Evolutionary conservation across 768 basidiomycete species (phyloP).

Genomic region (Hysterangium stoloniferum): DNA sequence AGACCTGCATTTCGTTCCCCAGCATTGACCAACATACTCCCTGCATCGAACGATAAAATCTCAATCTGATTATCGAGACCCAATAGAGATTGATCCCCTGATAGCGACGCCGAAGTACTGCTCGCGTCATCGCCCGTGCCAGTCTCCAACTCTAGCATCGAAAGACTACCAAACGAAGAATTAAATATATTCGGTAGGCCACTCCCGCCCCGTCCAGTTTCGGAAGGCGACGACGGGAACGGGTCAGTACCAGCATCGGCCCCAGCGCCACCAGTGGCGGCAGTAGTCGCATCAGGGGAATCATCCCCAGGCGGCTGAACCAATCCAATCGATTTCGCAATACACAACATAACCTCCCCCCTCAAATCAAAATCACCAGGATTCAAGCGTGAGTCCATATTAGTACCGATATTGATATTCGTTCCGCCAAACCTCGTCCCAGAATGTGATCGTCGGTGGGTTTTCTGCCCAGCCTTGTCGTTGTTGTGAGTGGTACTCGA

Average conservation of each 20-base stretch:
- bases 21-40: slow-evolving; percentile 76
- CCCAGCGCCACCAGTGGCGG: slow-evolving; percentile 26
- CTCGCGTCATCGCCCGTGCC: slow-evolving; percentile 44
- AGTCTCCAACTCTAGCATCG: slow-evolving; percentile 44
- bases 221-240: slow-evolving; percentile 19
- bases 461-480: neutral
- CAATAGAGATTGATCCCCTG: slow-evolving; percentile 2
- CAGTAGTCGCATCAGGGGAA: slow-evolving; percentile 7
- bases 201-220: slow-evolving; percentile 24
- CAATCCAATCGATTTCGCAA: slow-evolving; percentile 94
- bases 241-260: slow-evolving; percentile 58
- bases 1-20: slow-evolving; percentile 84
- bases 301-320: slow-evolving; percentile 57
- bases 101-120: slow-evolving; percentile 5
- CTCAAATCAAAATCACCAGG: slow-evolving; percentile 87
- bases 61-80: slow-evolving; percentile 96
- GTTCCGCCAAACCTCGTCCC: neutral
- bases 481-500: neutral
- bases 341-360: slow-evolving; percentile 95
- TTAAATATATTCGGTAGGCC: slow-evolving; percentile 33
- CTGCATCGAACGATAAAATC: slow-evolving; percentile 86
- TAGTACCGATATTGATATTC: no score
- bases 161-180: slow-evolving; percentile 69
- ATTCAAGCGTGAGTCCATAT: no score
- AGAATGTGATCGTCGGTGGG: slow-evolving; percentile 2